Base-by-base conservation (phyloP, 805 yeast genomes). In the Brettanomyces naardenensis region DNA sequence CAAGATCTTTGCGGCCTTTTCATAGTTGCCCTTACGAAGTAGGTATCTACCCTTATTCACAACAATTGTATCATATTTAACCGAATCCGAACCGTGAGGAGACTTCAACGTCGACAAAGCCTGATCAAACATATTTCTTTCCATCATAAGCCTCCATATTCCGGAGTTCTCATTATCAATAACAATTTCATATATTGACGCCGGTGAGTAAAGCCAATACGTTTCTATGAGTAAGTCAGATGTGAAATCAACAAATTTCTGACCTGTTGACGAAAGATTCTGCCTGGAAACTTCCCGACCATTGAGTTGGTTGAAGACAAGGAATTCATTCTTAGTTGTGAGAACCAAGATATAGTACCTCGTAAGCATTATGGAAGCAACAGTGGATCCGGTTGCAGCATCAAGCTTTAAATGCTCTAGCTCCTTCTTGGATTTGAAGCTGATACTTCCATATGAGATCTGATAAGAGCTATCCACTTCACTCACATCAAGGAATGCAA, bases 151-250 rank as follows among this genome's bases (percentile, higher is more conserved):
- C 37, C 71, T 72, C 95, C 97, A 86, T 3, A 89, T 78, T 19
- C 82, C 82, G 4, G 70, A 63, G 4, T 78, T 66, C 55, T 90
- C 97, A 50, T 81, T 71, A 26, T 69, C 69, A 10, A 85, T 64
- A 7, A 80, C 68, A 5, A 92, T 59, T 54, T 92, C 98, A 52
- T 71, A 83, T 7, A 92, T 75, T 35, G 66, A 67, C 4, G 60
- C 52, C 10, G 62, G 57, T 0, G 92, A 75, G 48, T 65, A 85
- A 3, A 83, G 58, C 98, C 98, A 92, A 48, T 65, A 83, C 0
- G 97, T 84, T 1, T 65, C 52, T 31, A 59, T 58, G 4, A 56
- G 42, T 36, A 59, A 57, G 48, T 83, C 94, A 2, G 67, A 64
- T 2, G 69, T 50, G 4, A 76, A 52, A 0, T 80, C 80, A 5